phyloP scores from a whole-genome alignment of 2,329 filamentous ascomycete genomes.

The Fusarium sp. region DNA sequence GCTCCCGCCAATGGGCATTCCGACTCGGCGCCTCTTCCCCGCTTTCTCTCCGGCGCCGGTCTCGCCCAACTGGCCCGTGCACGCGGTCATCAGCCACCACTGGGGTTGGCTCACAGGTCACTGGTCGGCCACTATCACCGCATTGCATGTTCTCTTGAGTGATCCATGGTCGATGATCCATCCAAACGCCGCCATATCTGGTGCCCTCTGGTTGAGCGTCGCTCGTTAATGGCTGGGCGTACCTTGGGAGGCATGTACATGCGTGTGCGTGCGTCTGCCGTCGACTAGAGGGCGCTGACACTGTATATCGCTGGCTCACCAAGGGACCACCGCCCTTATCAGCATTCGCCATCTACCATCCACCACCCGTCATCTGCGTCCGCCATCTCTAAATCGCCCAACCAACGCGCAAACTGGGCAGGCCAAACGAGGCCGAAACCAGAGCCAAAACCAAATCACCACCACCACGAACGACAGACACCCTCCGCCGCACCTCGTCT shows the following conservation, averaged over 20 bases:
- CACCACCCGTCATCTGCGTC: conserved; percentile 32
- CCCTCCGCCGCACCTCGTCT: conserved; percentile 13
- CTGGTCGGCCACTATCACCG: conserved; percentile 40
- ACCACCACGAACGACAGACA: conserved; percentile 22
- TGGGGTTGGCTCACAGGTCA: conserved; percentile 14
- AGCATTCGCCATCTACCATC: conserved; percentile 40
- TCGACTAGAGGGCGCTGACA: conserved; percentile 7
- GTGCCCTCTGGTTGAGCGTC: conserved; percentile 3
- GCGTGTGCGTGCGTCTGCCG: conserved; percentile 3
- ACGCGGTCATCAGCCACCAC: conserved; percentile 27
- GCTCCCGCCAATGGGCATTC: conserved; percentile 29
- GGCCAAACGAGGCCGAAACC: conserved; percentile 27
- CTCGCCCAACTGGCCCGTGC: conserved; percentile 32
- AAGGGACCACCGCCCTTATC: conserved; percentile 35
- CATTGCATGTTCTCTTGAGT: conserved; percentile 33
- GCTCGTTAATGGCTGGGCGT: conserved; percentile 14
- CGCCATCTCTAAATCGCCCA: conserved; percentile 23
- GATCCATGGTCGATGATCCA: conserved; percentile 26
- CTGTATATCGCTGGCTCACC: conserved; percentile 19
- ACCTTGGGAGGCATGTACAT: conserved; percentile 4
- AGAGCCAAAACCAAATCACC: conserved; percentile 29
- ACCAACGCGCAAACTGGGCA: conserved; percentile 14
- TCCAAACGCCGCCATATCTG: conserved; percentile 20
- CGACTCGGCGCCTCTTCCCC: conserved; percentile 33
- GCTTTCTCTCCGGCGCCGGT: conserved; percentile 21